phyloP scores from a whole-genome alignment of 257 asterid genomes.

The Lithospermum erythrorhizon region DNA sequence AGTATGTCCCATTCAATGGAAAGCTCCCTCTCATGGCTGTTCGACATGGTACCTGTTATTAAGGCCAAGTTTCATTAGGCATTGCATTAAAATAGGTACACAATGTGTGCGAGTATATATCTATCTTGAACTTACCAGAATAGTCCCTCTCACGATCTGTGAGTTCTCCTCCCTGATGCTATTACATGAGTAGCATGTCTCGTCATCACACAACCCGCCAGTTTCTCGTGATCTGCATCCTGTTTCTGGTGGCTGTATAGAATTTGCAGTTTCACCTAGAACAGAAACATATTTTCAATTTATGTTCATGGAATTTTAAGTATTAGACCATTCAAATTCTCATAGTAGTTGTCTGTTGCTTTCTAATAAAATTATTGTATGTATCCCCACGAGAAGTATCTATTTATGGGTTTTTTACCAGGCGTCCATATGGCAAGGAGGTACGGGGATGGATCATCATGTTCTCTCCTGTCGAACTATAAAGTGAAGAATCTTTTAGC shows the following conservation, averaged over 20 bases:
- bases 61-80: slow-evolving; percentile 17
- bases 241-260: slow-evolving; percentile 77
- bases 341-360: too few relatives aligned
- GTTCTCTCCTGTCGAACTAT: slow-evolving; percentile 85
- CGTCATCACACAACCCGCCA: slow-evolving; percentile 54
- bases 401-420: slow-evolving; percentile 28
- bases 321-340: background rate
- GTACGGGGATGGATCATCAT: slow-evolving; percentile 86
- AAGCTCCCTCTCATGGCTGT: slow-evolving; percentile 99
- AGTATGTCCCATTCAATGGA: slow-evolving; percentile 94
- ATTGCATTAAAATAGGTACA: background rate
- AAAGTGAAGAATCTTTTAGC: slow-evolving; percentile 18
- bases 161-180: slow-evolving; percentile 74
- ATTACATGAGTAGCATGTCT: slow-evolving; percentile 79
- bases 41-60: slow-evolving; percentile 84
- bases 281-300: background rate
- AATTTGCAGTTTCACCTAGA: slow-evolving; percentile 79
- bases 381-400: slow-evolving; percentile 3
- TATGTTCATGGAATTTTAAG: background rate
- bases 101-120: background rate
- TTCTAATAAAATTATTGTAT: background rate
- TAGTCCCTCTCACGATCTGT: slow-evolving; percentile 87
- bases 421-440: slow-evolving; percentile 99
- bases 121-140: slow-evolving; percentile 48
- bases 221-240: slow-evolving; percentile 38